A percentile compares a stretch with the other conserved stretches of the same genome.
phyloP scores from a whole-genome alignment of 2,329 filamentous ascomycete species.

The Colletotrichum magnum region DNA sequence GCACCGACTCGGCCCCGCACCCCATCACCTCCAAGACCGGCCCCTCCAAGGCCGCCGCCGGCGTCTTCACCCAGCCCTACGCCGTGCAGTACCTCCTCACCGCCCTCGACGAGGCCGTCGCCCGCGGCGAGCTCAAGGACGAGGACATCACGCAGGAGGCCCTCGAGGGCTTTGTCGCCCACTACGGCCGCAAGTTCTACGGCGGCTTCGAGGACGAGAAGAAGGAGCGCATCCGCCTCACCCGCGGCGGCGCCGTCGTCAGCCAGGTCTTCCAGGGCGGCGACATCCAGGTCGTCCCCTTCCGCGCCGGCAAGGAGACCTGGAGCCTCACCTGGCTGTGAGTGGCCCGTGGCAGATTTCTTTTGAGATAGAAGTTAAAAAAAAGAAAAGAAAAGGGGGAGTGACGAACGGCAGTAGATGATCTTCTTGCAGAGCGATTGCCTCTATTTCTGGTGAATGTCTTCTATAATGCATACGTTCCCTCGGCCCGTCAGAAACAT shows the following conservation, averaged over 20 bases:
- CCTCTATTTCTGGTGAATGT: conserved; percentile 25
- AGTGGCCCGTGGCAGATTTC: too few relatives aligned
- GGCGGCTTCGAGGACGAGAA: conserved; percentile 60
- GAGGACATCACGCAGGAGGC: conserved; percentile 68
- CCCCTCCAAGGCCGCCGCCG: conserved; percentile 70
- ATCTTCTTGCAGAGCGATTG: not conserved
- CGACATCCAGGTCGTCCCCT: conserved; percentile 75
- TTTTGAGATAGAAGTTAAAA: too few relatives aligned
- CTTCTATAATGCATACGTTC: conserved; percentile 38
- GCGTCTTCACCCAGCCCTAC: conserved; percentile 85
- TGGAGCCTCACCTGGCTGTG: conserved; percentile 66
- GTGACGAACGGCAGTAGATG: not conserved
- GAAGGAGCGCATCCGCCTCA: conserved; percentile 69
- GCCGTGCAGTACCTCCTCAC: conserved; percentile 75
- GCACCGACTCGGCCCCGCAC: conserved; percentile 79
- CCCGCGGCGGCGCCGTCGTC: conserved; percentile 68
- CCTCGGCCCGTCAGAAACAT: conserved; percentile 19
- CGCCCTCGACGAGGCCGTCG: conserved; percentile 64
- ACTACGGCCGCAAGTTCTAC: conserved; percentile 69
- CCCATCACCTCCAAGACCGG: conserved; percentile 69
- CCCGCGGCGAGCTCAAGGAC: conserved; percentile 65
- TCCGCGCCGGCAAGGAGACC: conserved; percentile 72
- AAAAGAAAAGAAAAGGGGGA: not conserved
- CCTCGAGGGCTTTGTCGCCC: conserved; percentile 68
- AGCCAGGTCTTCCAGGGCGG: conserved; percentile 67